Base-by-base conservation (phyloP, 306 rosid species). In the Macrotyloma uniflorum region DNA sequence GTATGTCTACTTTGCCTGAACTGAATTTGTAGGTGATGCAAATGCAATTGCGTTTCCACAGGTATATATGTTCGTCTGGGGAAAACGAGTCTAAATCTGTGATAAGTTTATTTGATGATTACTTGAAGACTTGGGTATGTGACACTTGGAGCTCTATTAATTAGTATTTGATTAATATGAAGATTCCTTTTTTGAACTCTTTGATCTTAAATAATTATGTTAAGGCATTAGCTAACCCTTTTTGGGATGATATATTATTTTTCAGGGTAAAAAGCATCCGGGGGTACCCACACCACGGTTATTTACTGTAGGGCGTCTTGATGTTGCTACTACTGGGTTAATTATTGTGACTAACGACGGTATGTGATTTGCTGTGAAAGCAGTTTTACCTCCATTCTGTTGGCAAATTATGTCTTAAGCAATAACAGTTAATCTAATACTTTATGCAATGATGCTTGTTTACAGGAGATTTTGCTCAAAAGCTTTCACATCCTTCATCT, bases 321-420 rank as follows among this genome's bases (percentile, higher is more conserved):
- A 94, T 86, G 98, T 94, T 88, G 97, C 97, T 69, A 94, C 98
- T 8, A 90, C 92, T 43, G 98, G 98, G 57, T 86, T 94, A 84
- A 88, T 94, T 86, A 81, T 94, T 80, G 97, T 94, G 81, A 94
- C 98, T 49, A 92, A 94, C 81, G 98, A 94, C 66, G 98, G 98
- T 90, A 76, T 42, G 84, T 59, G 76, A 76, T 72, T 72, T 77
- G 23, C 81, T 28, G 46, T 74, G 46, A 67, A 72, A 54, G 64
- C 42, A 76, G 32, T 79, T 38, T 77, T 53, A 42, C 76, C 1
- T 67, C 47, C 50, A 57, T 43, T 77, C 40, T 71, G 36, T 16
- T 50, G 49, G 59, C 61, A 53, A 42, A 69, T 58, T 38, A 24
- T 28, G 33, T 62, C 43, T 26, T 63, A 30, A 72, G 7, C 20